Evolutionary conservation across 768 basidiomycete species (phyloP), one percentile per base, ranked within the genome.

Genomic region (Collybia nuda): DNA sequence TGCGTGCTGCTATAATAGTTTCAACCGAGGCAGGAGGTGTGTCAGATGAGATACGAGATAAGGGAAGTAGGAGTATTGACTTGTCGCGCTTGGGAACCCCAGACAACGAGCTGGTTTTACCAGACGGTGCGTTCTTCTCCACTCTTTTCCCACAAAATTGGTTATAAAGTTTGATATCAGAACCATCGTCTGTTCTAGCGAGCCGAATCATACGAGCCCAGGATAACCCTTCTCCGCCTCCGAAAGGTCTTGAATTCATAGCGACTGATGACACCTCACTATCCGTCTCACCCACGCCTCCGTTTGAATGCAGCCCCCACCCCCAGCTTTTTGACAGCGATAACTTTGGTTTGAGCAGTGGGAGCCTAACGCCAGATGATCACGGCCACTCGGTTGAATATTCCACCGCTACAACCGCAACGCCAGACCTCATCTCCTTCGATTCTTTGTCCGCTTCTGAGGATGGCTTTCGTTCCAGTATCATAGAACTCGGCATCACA

Each of bases 171-270:
- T 11, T 14, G 9, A 32, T 11, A 32, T 15, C 54, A 81, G 88
- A 90, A 61, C 87, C 86, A 7, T 79, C 86, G 2, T 85, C 86
- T 48, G 74, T 76, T 4, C 70, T 91, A 43, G 89, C 85, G 26
- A 79, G 71, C 54, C 82, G 69, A 66, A 80, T 91, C 40, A 75
- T 85, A 40, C 76, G 81, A 44, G 88, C 89, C 45, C 79, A 81
- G 50, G 83, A 82, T 58, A 91, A 91, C 58, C 89, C 89, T 15
- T 90, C 88, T 15, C 88, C 88, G 15, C 72, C 73, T 24, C 73
- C 73, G 23, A 51, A 40, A 26, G 50, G 56, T 47, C 37, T 58
- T 29, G 28, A 38, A 40, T 32, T 32, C 12, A 32, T 32, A 11
- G 3, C 9, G 9, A 11, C 32, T 11, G 9, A 32, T 11, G 32